Evolutionary conservation across 768 basidiomycete genomes (phyloP), one percentile per base, ranked within the genome.

Genomic region (Tulasnella sp.): DNA sequence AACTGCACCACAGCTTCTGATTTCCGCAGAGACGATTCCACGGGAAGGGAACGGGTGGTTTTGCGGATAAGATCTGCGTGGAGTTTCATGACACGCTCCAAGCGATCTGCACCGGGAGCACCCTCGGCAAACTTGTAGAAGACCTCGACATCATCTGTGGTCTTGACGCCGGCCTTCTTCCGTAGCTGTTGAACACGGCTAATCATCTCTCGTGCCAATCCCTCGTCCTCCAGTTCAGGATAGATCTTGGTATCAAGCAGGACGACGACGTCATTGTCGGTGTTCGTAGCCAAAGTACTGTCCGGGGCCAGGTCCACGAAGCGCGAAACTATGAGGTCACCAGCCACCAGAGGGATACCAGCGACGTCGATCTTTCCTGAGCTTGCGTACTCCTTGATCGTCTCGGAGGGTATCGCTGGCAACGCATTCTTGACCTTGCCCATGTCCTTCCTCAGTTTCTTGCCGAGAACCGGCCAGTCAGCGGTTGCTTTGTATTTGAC

Each of bases 111-210:
- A 26, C 81, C 81, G 12, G 90, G 89, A 9, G 83, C 76, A 32
- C 88, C 91, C 16, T 86, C 85, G 77, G 90, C 88, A 79, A 96
- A 91, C 72, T 81, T 81, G 82, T 95, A 95, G 81, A 89, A 95
- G 44, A 97, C 86, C 69, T 92, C 85, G 35, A 98, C 88, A 78
- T 97, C 93, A 78, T 99, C 97, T 7, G 94, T 95, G 22, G 96
- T 90, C 80, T 95, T 94, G 75, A 98, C 83, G 16, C 95, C 94
- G 1, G 94, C 95, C 80, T 95, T 94, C 83, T 99, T 99, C 76
- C 97, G 86, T 74, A 98, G 83, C 79, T 92, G 94, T 82, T 99
- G 97, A 52, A 98, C 89, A 69, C 95, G 90, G 76, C 95, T 96
- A 75, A 91, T 90, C 75, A 98, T 80, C 80, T 96, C 93, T 62